phyloP scores from a whole-genome alignment of 495 filamentous ascomycete species.

The Aspergillus carlsbadensis region DNA sequence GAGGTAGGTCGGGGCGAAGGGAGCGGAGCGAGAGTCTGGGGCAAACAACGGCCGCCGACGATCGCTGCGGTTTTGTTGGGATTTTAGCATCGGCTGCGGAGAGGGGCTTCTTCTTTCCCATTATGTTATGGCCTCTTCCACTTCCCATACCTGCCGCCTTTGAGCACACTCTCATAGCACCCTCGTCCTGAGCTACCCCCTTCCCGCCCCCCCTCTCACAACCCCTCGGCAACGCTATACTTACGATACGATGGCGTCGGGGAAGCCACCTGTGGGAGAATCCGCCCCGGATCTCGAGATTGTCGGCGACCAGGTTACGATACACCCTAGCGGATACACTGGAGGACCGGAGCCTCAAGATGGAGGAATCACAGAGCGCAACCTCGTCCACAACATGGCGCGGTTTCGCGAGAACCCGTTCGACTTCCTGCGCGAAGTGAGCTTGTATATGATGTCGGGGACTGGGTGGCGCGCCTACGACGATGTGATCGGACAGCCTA shows the following conservation, averaged over 20 bases:
- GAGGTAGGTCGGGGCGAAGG: slow-evolving; percentile 2
- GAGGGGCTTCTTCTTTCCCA: neutral
- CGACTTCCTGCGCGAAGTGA: slow-evolving; percentile 90
- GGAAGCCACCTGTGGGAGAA: slow-evolving; percentile 32
- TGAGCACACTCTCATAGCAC: neutral
- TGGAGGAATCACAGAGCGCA: slow-evolving; percentile 58
- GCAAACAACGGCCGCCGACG: neutral
- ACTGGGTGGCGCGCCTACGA: slow-evolving; percentile 95
- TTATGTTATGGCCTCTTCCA: slow-evolving; percentile 17
- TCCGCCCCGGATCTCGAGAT: slow-evolving; percentile 82
- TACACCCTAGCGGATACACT: slow-evolving; percentile 73
- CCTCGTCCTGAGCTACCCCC: slow-evolving; percentile 2
- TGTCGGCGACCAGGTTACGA: slow-evolving; percentile 71
- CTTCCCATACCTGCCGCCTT: slow-evolving; percentile 2
- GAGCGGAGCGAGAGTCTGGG: neutral
- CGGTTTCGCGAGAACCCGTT: slow-evolving; percentile 71
- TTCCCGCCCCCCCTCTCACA: slow-evolving; percentile 5
- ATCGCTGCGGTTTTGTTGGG: slow-evolving; percentile 14
- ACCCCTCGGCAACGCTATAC: slow-evolving; percentile 5
- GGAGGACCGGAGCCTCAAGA: slow-evolving; percentile 39
- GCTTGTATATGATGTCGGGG: slow-evolving; percentile 76
- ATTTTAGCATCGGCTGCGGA: slow-evolving; percentile 9
- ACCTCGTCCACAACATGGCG: slow-evolving; percentile 77
- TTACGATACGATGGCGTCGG: slow-evolving; percentile 32
- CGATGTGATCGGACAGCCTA: slow-evolving; percentile 81